phyloP scores from a whole-genome alignment of 2,329 filamentous ascomycete genomes.

The Monosporascus sp. region DNA sequence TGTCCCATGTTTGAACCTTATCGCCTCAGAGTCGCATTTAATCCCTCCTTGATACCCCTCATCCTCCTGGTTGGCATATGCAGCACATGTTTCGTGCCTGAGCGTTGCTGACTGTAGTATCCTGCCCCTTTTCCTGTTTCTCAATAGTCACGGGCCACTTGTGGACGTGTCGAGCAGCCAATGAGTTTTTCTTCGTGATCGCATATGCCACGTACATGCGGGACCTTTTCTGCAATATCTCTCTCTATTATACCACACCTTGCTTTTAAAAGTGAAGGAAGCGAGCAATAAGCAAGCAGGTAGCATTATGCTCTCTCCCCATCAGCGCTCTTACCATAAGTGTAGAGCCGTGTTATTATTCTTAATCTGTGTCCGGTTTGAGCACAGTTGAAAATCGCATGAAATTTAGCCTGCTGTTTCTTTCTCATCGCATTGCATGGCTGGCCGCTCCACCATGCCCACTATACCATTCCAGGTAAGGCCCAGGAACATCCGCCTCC shows the following conservation, averaged over 20 bases:
- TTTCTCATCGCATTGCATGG: background rate
- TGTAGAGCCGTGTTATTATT: no score
- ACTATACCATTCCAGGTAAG: background rate
- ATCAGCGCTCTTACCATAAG: no score
- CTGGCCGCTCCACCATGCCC: background rate
- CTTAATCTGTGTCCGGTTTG: no score
- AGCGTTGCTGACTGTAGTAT: background rate
- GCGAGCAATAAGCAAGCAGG: no score
- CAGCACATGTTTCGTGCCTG: no score
- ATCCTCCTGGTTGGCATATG: no score
- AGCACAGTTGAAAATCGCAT: no score
- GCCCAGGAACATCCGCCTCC: background rate
- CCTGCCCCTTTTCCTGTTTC: background rate
- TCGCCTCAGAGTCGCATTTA: background rate
- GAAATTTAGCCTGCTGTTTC: background rate
- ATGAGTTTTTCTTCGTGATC: background rate
- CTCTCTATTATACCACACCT: background rate
- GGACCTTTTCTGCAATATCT: background rate
- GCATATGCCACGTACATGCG: background rate
- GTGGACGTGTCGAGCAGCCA: background rate
- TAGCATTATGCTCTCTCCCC: no score
- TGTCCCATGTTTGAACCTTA: background rate
- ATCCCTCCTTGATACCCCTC: background rate
- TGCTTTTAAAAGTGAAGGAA: no score
- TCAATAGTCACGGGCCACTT: background rate